Evolutionary conservation across 768 basidiomycete species (phyloP).

Genomic region (Lactarius sp.): DNA sequence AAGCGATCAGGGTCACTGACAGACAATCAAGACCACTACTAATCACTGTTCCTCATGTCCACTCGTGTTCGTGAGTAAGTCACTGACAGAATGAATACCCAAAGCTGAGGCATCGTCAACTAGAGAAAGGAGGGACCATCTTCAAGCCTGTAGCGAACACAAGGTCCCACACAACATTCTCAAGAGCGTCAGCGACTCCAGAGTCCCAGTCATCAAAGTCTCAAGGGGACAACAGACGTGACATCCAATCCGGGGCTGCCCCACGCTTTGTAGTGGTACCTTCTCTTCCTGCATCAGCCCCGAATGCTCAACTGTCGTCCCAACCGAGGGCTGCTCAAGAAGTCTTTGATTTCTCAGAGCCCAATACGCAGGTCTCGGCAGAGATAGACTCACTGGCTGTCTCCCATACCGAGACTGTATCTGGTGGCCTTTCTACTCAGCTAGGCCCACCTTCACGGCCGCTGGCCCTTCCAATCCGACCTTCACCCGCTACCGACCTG

Average conservation of each 20-base stretch:
- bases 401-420: not conserved
- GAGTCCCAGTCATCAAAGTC: conserved; percentile 17
- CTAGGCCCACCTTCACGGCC: not conserved
- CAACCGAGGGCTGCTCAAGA: not conserved
- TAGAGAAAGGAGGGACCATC: conserved; percentile 68
- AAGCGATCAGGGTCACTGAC: too few relatives aligned
- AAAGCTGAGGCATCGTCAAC: conserved; percentile 3
- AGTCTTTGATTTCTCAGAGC: not conserved
- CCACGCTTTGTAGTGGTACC: not conserved
- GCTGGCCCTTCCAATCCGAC: not conserved
- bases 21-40: not conserved
- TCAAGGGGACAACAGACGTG: not conserved
- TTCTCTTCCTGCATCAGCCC: not conserved
- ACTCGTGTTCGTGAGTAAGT: conserved; percentile 56
- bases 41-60: conserved; percentile 33
- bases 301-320: not conserved
- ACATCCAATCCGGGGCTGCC: not conserved
- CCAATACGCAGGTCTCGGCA: not conserved
- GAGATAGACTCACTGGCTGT: not conserved
- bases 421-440: not conserved
- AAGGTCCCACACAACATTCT: conserved; percentile 38
- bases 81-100: conserved; percentile 1
- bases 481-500: not conserved
- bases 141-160: conserved; percentile 65
- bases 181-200: conserved; percentile 26